A percentile compares a stretch with the other conserved stretches of the same genome.
phyloP scores from a whole-genome alignment of 495 filamentous ascomycete species.

The Astrocystis sublimbata region DNA sequence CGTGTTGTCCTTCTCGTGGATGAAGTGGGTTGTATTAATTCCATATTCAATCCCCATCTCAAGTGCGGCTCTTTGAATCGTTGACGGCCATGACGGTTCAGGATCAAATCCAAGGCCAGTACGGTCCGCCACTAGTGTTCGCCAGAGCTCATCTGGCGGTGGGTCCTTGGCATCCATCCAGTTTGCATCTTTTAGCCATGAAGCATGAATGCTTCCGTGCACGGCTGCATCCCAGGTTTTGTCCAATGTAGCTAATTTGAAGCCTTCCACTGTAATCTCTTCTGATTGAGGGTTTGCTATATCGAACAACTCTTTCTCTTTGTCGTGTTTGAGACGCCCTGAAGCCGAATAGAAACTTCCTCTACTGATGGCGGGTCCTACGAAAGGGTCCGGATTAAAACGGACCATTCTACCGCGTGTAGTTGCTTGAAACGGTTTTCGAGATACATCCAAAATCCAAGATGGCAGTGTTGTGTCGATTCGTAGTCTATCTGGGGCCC shows the following conservation, averaged over 20 bases:
- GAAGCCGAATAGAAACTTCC: slow-evolving; percentile 13
- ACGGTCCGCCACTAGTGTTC: slow-evolving; percentile 30
- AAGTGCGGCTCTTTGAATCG: slow-evolving; percentile 17
- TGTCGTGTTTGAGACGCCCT: neutral
- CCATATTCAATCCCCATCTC: slow-evolving; percentile 17
- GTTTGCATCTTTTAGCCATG: slow-evolving; percentile 14
- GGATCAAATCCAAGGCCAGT: slow-evolving; percentile 13
- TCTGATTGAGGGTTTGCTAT: neutral
- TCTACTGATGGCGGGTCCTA: slow-evolving; percentile 21
- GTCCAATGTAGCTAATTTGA: neutral
- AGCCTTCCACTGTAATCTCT: neutral
- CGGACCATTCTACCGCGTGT: slow-evolving; percentile 19
- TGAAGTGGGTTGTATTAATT: slow-evolving; percentile 18
- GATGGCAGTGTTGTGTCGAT: slow-evolving; percentile 10
- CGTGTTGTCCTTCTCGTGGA: slow-evolving; percentile 23
- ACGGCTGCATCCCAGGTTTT: slow-evolving; percentile 14
- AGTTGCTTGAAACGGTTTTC: slow-evolving; percentile 20
- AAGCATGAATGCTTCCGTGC: slow-evolving; percentile 19
- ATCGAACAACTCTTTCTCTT: neutral
- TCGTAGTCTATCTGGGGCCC: slow-evolving; percentile 22
- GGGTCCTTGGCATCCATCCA: slow-evolving; percentile 11
- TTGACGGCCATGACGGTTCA: slow-evolving; percentile 16
- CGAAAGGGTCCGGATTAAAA: slow-evolving; percentile 28
- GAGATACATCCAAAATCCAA: slow-evolving; percentile 20
- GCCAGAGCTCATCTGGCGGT: slow-evolving; percentile 27